Evolutionary conservation across 2,329 filamentous ascomycete genomes (phyloP).

Genomic region (Talaromyces sp.): DNA sequence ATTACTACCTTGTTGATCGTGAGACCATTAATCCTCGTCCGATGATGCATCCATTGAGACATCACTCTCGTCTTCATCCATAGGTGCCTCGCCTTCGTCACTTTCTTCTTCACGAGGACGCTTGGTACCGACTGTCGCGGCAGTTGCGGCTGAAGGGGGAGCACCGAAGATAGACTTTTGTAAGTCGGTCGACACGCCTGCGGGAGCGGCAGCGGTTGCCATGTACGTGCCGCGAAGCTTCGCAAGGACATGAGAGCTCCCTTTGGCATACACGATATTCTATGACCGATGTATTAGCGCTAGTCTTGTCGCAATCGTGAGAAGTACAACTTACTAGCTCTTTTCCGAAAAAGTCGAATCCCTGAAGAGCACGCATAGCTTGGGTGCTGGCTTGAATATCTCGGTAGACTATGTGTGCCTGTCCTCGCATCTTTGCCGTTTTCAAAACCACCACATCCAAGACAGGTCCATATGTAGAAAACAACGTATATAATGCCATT

Average conservation of each 20-base stretch:
- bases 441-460: slow-evolving; percentile 88
- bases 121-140: slow-evolving; percentile 63
- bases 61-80: slow-evolving; percentile 64
- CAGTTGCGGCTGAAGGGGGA: slow-evolving; percentile 43
- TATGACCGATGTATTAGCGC: slow-evolving; percentile 38
- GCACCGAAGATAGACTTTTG: slow-evolving; percentile 79
- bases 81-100: slow-evolving; percentile 52
- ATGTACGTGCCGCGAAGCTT: slow-evolving; percentile 91
- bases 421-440: slow-evolving; percentile 88
- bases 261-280: slow-evolving; percentile 89
- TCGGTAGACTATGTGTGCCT: slow-evolving; percentile 87
- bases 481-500: slow-evolving; percentile 84
- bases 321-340: slow-evolving; percentile 65
- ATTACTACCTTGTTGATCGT: not conserved
- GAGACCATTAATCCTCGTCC: slow-evolving; percentile 61
- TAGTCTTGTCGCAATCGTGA: not conserved
- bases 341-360: slow-evolving; percentile 78
- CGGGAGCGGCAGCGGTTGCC: slow-evolving; percentile 53
- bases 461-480: slow-evolving; percentile 88
- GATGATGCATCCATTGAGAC: slow-evolving; percentile 68
- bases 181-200: slow-evolving; percentile 63
- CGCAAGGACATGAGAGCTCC: slow-evolving; percentile 80
- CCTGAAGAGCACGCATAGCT: slow-evolving; percentile 84
- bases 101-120: slow-evolving; percentile 64
- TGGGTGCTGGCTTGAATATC: slow-evolving; percentile 90